Base-by-base conservation (phyloP, 2,329 filamentous ascomycete genomes). In the Diaporthe australafricana region DNA sequence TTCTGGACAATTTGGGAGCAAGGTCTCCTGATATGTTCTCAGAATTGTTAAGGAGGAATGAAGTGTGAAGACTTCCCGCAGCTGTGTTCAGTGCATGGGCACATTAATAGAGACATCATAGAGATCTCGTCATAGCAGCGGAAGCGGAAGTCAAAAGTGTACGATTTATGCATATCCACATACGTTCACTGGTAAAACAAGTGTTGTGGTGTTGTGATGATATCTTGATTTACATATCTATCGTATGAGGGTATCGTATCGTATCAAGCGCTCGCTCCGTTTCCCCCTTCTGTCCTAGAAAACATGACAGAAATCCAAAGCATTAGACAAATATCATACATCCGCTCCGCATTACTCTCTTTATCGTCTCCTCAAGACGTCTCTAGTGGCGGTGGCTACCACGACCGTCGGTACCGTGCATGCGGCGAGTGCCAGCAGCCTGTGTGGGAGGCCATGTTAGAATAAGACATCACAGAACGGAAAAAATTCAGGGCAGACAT, bases 371-470 rank as follows among this genome's bases (percentile, higher is more conserved):
- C 32, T 63, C 47, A 45, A 9, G 3, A 35, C 17, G 32, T 8
- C 1, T 53, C 11, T 70, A 73, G 27, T 73, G 27, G 71, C 80
- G 84, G 72, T 79, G 86, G 70, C 83, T 85, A 71, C 90, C 89
- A 47, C 91, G 88, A 2, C 92, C 92, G 80, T 94, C 92, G 57
- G 92, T 94, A 50, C 92, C 92, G 76, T 89, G 88, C 91, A 94
- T 94, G 70, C 92, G 87, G 72, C 92, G 87, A 63, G 92, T 92
- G 35, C 92, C 92, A 76, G 92, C 92, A 80, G 92, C 92, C 90
- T 93, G 70, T 47, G n/a, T 17, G 5, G 20, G 20, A 40, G 30
- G 53, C 7, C 25, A 48, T n/a, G 75, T 74, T 22, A 73, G 70
- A 14, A 53, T 17, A 14, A 47, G 32, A 27, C n/a, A 9, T 9